Percentiles rank a stretch among this genome's conserved stretches.
Evolutionary conservation across 2,329 filamentous ascomycete species (phyloP).

Genomic region (Cercospora sojina): DNA sequence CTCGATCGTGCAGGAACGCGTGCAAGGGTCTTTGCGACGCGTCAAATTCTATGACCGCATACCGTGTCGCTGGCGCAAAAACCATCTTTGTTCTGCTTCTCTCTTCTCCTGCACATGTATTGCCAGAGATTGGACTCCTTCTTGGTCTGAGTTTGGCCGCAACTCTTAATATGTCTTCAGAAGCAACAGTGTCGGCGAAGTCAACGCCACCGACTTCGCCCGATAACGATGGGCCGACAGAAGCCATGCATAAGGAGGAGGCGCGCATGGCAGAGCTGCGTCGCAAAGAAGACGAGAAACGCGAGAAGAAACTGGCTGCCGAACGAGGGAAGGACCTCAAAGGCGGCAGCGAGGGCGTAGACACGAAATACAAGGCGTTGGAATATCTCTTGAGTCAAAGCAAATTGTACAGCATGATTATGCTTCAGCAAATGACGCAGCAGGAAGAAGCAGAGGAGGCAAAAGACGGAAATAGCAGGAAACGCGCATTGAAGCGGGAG

Average conservation of each 20-base stretch:
- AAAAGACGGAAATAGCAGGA: conserved; percentile 47
- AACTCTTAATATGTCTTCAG: conserved; percentile 19
- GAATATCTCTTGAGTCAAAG: conserved; percentile 55
- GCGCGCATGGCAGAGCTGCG: conserved; percentile 45
- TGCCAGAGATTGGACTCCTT: neutral
- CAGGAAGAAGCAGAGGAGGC: conserved; percentile 51
- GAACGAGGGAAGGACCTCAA: conserved; percentile 49
- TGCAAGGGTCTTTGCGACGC: neutral
- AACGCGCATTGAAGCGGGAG: conserved; percentile 48
- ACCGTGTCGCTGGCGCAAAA: neutral
- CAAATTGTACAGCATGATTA: conserved; percentile 53
- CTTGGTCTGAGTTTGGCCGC: neutral
- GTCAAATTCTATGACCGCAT: neutral
- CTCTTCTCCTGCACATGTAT: neutral
- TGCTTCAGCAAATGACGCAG: conserved; percentile 54
- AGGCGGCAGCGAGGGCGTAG: conserved; percentile 47
- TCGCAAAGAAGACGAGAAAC: conserved; percentile 47
- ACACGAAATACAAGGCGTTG: conserved; percentile 53
- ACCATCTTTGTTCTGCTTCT: neutral
- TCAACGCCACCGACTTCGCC: conserved; percentile 40
- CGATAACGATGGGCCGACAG: conserved; percentile 37
- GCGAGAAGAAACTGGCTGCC: conserved; percentile 45
- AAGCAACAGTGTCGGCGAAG: conserved; percentile 24
- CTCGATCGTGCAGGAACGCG: conserved; percentile 1
- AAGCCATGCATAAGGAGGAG: conserved; percentile 49